Evolutionary conservation across 352 stramenopile genomes (phyloP).

Genomic region (Phytophthora hybrid): DNA sequence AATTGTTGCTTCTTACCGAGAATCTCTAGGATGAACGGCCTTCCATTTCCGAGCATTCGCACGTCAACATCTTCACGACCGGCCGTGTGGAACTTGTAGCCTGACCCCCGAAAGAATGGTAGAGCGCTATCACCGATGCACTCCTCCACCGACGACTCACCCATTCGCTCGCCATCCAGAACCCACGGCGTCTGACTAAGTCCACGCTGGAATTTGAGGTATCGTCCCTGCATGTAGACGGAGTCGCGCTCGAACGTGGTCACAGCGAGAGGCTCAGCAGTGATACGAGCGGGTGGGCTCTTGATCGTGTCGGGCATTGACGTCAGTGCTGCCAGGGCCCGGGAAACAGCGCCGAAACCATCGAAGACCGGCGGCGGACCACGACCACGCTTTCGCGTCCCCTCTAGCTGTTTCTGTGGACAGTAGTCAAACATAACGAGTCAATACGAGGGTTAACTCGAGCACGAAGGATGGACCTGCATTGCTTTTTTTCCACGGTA

Average conservation of each 20-base stretch:
- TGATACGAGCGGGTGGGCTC: constrained; percentile 58
- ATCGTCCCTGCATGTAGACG: constrained; percentile 90
- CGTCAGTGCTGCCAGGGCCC: constrained; percentile 59
- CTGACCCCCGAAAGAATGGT: constrained; percentile 65
- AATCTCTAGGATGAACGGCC: constrained; percentile 92
- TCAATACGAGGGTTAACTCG: background rate
- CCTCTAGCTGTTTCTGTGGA: constrained; percentile 67
- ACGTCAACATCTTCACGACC: constrained; percentile 98
- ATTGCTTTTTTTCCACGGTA: constrained; percentile 20
- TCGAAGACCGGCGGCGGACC: constrained; percentile 71
- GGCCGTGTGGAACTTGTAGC: constrained; percentile 97
- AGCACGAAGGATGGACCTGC: background rate
- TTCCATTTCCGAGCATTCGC: constrained; percentile 95
- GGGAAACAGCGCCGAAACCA: constrained; percentile 81
- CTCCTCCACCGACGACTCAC: constrained; percentile 91
- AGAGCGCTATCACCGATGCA: constrained; percentile 81
- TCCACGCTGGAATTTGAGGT: constrained; percentile 91
- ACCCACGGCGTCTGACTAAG: constrained; percentile 93
- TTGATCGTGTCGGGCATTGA: constrained; percentile 62
- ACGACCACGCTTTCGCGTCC: constrained; percentile 70
- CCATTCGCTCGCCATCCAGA: constrained; percentile 86
- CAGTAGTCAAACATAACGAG: background rate
- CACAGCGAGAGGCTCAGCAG: constrained; percentile 45
- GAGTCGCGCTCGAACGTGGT: constrained; percentile 78
- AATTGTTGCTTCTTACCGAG: constrained; percentile 43